Percentiles rank a stretch among this genome's conserved stretches.
phyloP scores from a whole-genome alignment of 2,329 filamentous ascomycete genomes.

The Talaromyces pinophilus region DNA sequence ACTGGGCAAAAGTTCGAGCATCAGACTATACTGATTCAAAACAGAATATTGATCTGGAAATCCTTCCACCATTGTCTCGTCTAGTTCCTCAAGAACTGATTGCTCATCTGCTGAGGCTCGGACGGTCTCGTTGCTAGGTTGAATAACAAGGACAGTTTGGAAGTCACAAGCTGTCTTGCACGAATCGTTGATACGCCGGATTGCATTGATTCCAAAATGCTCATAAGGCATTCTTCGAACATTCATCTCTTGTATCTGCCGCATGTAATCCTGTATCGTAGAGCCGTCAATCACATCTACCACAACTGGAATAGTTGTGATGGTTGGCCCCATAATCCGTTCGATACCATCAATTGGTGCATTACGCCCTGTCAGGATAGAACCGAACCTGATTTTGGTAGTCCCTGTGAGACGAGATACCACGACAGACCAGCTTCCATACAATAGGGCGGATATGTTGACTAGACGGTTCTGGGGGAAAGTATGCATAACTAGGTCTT shows the following conservation, averaged over 20 bases:
- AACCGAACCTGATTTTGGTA: not conserved
- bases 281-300: not conserved
- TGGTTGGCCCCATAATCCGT: constrained; percentile 5
- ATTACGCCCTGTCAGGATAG: constrained; percentile 11
- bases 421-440: not conserved
- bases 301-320: constrained; percentile 8
- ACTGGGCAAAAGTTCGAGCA: constrained; percentile 5
- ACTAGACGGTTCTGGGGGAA: not conserved
- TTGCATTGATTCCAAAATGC: constrained; percentile 53
- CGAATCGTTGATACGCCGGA: constrained; percentile 36
- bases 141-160: not conserved
- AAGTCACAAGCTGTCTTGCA: not conserved
- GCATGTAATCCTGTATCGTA: not conserved
- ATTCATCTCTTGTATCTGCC: constrained; percentile 1
- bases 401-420: constrained; percentile 2
- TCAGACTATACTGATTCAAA: constrained; percentile 12
- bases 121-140: not conserved
- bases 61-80: not conserved
- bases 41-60: constrained; percentile 15
- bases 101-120: not conserved
- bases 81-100: not conserved
- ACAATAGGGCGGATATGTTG: not conserved
- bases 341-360: constrained; percentile 13
- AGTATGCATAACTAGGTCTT: not conserved
- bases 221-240: constrained; percentile 56